Percentiles rank a stretch among this genome's conserved stretches.
phyloP scores from a whole-genome alignment of 2,329 filamentous ascomycete species.

The Pseudocercospora macadamiae region DNA sequence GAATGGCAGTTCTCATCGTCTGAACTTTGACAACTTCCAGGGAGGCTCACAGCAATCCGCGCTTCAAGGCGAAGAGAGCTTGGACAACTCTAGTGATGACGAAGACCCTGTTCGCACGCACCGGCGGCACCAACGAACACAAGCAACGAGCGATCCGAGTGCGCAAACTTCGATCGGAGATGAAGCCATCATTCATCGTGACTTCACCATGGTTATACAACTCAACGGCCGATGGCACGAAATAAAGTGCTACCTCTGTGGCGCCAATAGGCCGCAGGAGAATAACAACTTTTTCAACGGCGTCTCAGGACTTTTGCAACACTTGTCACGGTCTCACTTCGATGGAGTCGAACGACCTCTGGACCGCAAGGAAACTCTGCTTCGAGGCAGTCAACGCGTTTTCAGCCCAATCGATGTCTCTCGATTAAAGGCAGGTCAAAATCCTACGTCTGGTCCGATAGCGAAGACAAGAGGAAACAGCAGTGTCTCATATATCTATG shows the following conservation, averaged over 20 bases:
- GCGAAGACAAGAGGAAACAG: not conserved
- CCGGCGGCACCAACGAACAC: not conserved
- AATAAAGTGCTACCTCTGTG: not conserved
- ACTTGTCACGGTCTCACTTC: not conserved
- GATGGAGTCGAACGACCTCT: not conserved
- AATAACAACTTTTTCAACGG: not conserved
- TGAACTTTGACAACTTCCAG: no score
- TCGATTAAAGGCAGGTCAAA: not conserved
- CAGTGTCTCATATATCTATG: not conserved
- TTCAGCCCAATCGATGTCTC: not conserved
- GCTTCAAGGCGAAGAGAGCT: not conserved
- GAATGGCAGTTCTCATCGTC: no score
- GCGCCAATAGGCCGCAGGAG: not conserved
- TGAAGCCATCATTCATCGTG: not conserved
- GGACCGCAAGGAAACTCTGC: not conserved
- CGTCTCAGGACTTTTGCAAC: not conserved
- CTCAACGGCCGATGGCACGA: not conserved
- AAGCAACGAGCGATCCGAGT: not conserved
- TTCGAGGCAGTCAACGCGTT: not conserved
- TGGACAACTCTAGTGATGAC: not conserved
- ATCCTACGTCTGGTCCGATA: not conserved
- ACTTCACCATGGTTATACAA: not conserved
- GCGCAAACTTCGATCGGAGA: not conserved
- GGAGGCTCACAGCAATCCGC: no score
- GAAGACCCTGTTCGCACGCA: not conserved